phyloP scores from a whole-genome alignment of 495 filamentous ascomycete genomes.

The Neurospora africana region DNA sequence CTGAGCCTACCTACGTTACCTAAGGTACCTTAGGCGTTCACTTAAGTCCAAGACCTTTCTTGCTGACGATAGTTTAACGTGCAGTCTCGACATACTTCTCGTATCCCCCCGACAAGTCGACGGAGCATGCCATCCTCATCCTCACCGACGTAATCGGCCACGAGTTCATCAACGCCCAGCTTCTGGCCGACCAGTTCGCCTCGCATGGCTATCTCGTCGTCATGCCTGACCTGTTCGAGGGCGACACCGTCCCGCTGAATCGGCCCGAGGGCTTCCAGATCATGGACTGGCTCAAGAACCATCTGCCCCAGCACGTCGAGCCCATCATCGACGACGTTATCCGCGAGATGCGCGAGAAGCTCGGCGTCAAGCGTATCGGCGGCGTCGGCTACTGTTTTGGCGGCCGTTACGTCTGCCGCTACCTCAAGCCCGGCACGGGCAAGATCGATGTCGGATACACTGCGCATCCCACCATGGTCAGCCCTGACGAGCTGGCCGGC shows the following conservation, averaged over 20 bases:
- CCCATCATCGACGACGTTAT: slow-evolving; percentile 1
- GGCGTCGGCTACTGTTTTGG: slow-evolving; percentile 5
- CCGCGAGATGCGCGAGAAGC: neutral
- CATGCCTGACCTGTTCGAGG: slow-evolving; percentile 1
- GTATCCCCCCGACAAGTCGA: neutral
- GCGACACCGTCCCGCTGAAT: slow-evolving; percentile 2
- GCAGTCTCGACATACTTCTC: neutral
- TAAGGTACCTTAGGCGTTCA: too few relatives aligned
- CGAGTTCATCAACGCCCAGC: neutral
- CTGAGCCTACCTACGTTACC: too few relatives aligned
- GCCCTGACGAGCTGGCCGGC: neutral
- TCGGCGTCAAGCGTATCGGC: neutral
- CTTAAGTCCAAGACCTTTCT: neutral
- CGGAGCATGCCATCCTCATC: neutral
- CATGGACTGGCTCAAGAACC: slow-evolving; percentile 3
- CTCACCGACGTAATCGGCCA: neutral
- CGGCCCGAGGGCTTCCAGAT: neutral
- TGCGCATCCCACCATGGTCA: slow-evolving; percentile 2
- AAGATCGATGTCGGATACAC: slow-evolving; percentile 5
- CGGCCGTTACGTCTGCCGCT: neutral
- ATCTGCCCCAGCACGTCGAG: neutral
- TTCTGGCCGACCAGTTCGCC: neutral
- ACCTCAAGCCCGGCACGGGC: neutral
- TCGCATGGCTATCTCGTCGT: neutral
- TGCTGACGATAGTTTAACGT: neutral